Evolutionary conservation across 169 alveolate genomes (phyloP).

Genomic region (Eimeria falciformis): DNA sequence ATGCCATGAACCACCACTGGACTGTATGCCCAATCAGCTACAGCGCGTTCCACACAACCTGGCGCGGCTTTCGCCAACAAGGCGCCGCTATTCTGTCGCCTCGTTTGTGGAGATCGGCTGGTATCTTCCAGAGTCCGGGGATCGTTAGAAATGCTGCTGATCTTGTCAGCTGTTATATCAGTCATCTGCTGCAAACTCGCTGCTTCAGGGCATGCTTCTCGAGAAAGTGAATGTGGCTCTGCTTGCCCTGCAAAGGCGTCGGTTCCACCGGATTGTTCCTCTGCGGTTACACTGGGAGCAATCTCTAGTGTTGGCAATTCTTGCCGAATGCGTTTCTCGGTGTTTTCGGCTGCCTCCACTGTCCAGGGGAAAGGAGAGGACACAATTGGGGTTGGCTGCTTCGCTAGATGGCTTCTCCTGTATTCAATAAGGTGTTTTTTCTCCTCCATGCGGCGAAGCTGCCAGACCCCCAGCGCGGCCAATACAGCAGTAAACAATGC

Average conservation of each 20-base stretch:
- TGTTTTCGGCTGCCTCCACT: conserved; percentile 30
- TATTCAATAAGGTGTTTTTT: conserved; percentile 83
- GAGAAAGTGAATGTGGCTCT: no score
- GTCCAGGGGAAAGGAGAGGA: conserved; percentile 76
- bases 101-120: background rate
- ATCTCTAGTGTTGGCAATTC: background rate
- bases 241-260: no score
- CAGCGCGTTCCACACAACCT: conserved; percentile 42
- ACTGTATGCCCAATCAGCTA: conserved; percentile 77
- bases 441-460: conserved; percentile 85
- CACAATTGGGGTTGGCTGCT: conserved; percentile 72
- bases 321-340: background rate
- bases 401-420: conserved; percentile 79
- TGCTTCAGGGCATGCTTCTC: no score
- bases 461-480: conserved; percentile 89
- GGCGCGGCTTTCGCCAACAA: conserved; percentile 38
- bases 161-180: no score
- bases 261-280: no score
- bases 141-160: no score
- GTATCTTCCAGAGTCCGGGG: no score
- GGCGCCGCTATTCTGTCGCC: conserved; percentile 31
- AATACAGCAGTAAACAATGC: conserved; percentile 59
- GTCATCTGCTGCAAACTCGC: no score
- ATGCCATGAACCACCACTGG: conserved; percentile 84
- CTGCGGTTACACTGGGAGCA: no score